phyloP scores from a whole-genome alignment of 805 yeast genomes.

The Metschnikowia similis region DNA sequence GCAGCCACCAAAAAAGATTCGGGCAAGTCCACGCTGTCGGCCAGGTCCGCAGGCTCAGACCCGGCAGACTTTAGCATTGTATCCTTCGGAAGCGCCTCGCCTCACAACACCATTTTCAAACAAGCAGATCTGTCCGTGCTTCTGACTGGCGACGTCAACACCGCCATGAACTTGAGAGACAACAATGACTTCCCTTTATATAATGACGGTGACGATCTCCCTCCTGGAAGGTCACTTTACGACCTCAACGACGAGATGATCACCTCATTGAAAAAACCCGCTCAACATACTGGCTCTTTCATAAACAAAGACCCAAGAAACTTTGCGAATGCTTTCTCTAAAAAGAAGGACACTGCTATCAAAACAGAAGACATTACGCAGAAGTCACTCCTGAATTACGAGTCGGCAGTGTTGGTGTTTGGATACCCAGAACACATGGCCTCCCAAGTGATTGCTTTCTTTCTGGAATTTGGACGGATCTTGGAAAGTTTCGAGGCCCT shows the following conservation, averaged over 20 bases:
- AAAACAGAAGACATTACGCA: conserved; percentile 12
- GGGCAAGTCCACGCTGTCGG: conserved; percentile 3
- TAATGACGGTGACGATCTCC: conserved; percentile 38
- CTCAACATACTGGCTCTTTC: conserved; percentile 35
- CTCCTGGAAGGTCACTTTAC: conserved; percentile 48
- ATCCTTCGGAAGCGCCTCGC: conserved; percentile 29
- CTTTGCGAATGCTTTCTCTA: conserved; percentile 42
- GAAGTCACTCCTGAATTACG: conserved; percentile 29
- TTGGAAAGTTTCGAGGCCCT: conserved; percentile 62
- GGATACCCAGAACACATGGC: conserved; percentile 84
- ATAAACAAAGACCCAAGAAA: conserved; percentile 44
- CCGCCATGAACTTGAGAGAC: conserved; percentile 25
- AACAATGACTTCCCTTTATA: conserved; percentile 26
- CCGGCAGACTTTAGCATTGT: conserved; percentile 24
- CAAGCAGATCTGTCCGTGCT: conserved; percentile 12
- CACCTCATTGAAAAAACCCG: conserved; percentile 32
- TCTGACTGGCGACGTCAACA: conserved; percentile 18
- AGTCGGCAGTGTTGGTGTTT: conserved; percentile 73
- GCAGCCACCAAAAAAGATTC: conserved; percentile 14
- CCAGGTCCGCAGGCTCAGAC: conserved; percentile 6
- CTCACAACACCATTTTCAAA: conserved; percentile 19
- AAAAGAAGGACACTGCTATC: conserved; percentile 5
- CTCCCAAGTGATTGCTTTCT: conserved; percentile 62
- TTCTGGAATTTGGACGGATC: conserved; percentile 74
- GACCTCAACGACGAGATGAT: conserved; percentile 45